These are phyloP conservation scores for Salicornia ramosissima DNA, from an alignment of 148 eudicot species.

Conservation along the genomic window DNA sequence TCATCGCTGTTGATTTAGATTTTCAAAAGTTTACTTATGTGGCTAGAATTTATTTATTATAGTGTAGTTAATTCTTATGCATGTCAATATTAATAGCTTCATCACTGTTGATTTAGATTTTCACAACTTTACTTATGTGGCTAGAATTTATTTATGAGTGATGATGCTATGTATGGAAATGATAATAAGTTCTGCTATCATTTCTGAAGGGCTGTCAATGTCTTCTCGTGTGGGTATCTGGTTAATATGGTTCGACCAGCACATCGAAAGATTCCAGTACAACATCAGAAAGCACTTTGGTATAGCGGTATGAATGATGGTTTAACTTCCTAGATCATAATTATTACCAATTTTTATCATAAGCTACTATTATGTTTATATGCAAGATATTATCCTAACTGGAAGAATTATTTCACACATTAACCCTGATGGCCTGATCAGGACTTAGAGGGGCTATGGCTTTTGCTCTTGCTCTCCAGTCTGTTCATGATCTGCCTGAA, in stretches of 20 bases:
- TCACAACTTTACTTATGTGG: background rate
- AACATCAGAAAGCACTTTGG: conserved; percentile 99
- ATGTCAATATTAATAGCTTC: background rate
- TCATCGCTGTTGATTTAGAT: background rate
- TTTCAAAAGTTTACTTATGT: background rate
- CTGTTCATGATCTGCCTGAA: conserved; percentile 97
- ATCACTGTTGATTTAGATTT: background rate
- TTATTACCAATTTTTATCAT: conserved; percentile 5
- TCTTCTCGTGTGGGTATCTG: conserved; percentile 86
- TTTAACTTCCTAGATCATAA: conserved; percentile 7
- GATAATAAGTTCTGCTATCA: conserved; percentile 13
- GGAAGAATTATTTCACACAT: conserved; percentile 4
- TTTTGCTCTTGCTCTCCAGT: conserved; percentile 97
- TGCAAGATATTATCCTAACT: conserved; percentile 4
- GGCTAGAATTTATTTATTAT: background rate
- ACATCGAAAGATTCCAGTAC: conserved; percentile 75
- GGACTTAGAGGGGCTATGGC: conserved; percentile 99
- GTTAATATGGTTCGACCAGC: conserved; percentile 87
- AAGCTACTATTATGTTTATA: conserved; percentile 6
- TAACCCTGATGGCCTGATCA: conserved; percentile 32
- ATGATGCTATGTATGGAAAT: background rate
- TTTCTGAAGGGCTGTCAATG: conserved; percentile 81
- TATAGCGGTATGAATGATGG: conserved; percentile 66
- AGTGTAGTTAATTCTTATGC: too few relatives aligned
- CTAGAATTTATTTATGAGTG: background rate